These are phyloP conservation scores for Alternaria hordeiaustralica DNA, from an alignment of 2,329 filamentous ascomycete genomes.

Conservation along the genomic window DNA sequence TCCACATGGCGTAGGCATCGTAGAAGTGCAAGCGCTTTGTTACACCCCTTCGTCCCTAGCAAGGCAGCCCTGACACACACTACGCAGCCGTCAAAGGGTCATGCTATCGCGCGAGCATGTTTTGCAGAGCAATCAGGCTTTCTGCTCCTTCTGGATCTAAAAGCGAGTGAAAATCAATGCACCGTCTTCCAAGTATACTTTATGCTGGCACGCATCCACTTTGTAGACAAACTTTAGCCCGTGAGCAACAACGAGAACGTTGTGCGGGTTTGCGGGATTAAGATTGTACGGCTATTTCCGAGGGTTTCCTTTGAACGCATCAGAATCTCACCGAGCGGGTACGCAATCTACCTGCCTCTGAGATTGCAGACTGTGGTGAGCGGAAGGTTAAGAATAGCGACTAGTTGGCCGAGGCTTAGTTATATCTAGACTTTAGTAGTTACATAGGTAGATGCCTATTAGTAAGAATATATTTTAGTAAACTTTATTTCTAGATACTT, in stretches of 20 bases:
- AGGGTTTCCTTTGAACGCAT: neutral
- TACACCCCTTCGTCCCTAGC: neutral
- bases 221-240: neutral
- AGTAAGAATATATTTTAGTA: no score
- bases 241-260: neutral
- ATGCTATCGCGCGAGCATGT: neutral
- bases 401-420: no score
- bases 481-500: no score
- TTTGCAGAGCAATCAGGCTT: neutral
- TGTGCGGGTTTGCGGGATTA: constrained; percentile 1
- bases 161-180: neutral
- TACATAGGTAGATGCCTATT: no score
- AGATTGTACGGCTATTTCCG: neutral
- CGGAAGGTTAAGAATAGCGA: constrained; percentile 24
- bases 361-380: constrained; percentile 2
- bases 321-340: constrained; percentile 7
- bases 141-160: neutral
- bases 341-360: constrained; percentile 8
- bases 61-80: neutral
- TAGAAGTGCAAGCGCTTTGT: neutral
- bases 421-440: no score
- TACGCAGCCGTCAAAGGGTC: neutral
- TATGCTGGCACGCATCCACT: neutral
- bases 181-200: neutral
- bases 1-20: neutral